Evolutionary conservation across 768 basidiomycete genomes (phyloP), one percentile per base, ranked within the genome.

Genomic region (Amanita polypyramis): DNA sequence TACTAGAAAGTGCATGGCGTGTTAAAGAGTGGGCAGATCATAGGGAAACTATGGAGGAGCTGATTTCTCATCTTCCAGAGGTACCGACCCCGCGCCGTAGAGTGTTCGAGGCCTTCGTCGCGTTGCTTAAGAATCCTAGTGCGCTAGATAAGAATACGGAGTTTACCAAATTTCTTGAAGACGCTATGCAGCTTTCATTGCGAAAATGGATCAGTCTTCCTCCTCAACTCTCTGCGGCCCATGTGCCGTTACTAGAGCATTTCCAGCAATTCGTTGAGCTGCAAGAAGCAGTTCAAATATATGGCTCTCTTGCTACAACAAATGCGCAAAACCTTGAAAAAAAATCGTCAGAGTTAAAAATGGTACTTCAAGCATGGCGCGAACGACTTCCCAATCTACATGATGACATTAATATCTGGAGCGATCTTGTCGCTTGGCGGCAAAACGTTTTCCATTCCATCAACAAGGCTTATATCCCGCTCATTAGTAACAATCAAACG

Each of bases 231-330:
- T 92, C 92, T 1, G 74, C 80, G n/a, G 92, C 92, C 2, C 96
- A 99, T 62, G 76, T 98, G 10, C 94, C 96, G 3, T 70, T 99
- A 23, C 71, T 99, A 25, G 94, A 98, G 61, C 88, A 96, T 62
- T 99, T 98, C 72, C 96, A 99, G 63, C 96, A 98, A 62, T 96
- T 96, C 55, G 94, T 99, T 34, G 96, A 99, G 65, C 75, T 99
- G 4, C 87, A 91, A 59, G 96, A 99, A 65, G 92, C 96, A 12
- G 85, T 88, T 37, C 85, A 89, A 52, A 96, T 99, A 21, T 98
- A 98, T 56, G 85, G 85, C 10, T 91, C 86, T 11, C 73, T 99
- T 17, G 82, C 87, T 0, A 77, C 79, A 47, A 98, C 96, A 3
- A 96, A 73, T 47, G 83, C 84, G 0, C 73, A 75, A 59, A 99